Percentiles rank a stretch among this genome's conserved stretches.
Evolutionary conservation across 805 yeast species (phyloP).

Genomic region (Candida pini): DNA sequence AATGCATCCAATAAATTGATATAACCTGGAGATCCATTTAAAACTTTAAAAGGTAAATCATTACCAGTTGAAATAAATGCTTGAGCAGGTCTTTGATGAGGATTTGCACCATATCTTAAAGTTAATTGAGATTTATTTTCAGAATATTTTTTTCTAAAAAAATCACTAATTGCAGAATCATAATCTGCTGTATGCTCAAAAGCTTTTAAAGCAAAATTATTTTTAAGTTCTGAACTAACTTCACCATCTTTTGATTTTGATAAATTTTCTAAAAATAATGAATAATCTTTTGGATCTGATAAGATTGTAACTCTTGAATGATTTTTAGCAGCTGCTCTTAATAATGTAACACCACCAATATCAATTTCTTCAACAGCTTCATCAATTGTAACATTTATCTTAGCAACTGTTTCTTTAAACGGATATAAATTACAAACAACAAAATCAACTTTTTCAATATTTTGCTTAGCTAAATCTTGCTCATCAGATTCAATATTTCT

Average conservation of each 20-base stretch:
- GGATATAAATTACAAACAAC: constrained; percentile 98
- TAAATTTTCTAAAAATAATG: constrained; percentile 79
- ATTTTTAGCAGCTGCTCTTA: constrained; percentile 98
- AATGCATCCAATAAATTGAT: constrained; percentile 94
- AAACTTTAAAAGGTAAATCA: constrained; percentile 90
- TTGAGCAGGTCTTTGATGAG: constrained; percentile 99
- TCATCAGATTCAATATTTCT: constrained; percentile 90
- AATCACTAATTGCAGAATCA: constrained; percentile 92
- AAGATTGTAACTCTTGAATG: constrained; percentile 93
- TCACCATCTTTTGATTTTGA: constrained; percentile 48
- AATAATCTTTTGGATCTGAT: constrained; percentile 92
- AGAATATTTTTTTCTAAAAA: constrained; percentile 94
- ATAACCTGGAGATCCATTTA: constrained; percentile 95
- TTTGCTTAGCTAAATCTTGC: constrained; percentile 78
- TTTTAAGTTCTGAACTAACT: constrained; percentile 67
- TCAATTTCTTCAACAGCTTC: constrained; percentile 99
- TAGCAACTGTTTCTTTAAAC: constrained; percentile 94
- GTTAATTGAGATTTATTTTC: constrained; percentile 88
- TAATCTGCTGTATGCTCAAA: constrained; percentile 98
- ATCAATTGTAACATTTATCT: constrained; percentile 88
- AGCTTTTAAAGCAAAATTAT: constrained; percentile 88
- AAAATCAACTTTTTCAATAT: constrained; percentile 91
- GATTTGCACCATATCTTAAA: constrained; percentile 97
- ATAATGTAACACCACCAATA: constrained; percentile 94
- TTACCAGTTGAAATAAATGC: constrained; percentile 83